phyloP scores from a whole-genome alignment of 2,329 filamentous ascomycete genomes.

The Penicillium janthinellum region DNA sequence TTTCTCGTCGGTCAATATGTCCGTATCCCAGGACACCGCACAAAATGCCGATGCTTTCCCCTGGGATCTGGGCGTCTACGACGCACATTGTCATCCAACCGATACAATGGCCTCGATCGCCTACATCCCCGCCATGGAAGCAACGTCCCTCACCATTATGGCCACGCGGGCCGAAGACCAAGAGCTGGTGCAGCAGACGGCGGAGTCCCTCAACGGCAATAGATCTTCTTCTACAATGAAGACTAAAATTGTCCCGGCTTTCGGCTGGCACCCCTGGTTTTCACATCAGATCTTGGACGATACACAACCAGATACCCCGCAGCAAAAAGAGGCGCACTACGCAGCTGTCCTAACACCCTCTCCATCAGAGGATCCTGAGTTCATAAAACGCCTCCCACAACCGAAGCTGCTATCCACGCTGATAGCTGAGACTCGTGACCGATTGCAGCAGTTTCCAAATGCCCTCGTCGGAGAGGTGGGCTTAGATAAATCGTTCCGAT shows the following conservation, averaged over 20 bases:
- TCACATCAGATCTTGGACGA: slow-evolving; percentile 62
- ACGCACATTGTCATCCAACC: slow-evolving; percentile 68
- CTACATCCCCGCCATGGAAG: slow-evolving; percentile 59
- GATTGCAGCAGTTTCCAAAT: slow-evolving; percentile 54
- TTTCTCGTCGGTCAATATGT: slow-evolving; percentile 10
- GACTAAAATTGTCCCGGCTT: slow-evolving; percentile 56
- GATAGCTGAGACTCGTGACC: slow-evolving; percentile 51
- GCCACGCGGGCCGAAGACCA: slow-evolving; percentile 64
- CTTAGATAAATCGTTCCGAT: slow-evolving; percentile 62
- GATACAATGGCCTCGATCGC: slow-evolving; percentile 62
- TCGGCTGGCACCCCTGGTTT: slow-evolving; percentile 72
- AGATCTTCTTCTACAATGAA: too few relatives aligned
- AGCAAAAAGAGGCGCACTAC: slow-evolving; percentile 54
- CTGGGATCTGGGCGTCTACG: slow-evolving; percentile 65
- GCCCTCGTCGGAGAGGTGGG: slow-evolving; percentile 66
- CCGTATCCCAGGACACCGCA: slow-evolving; percentile 7
- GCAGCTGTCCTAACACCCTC: slow-evolving; percentile 54
- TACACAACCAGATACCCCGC: slow-evolving; percentile 13
- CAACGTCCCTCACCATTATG: slow-evolving; percentile 63
- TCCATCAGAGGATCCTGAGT: slow-evolving; percentile 47
- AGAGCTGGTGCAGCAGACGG: slow-evolving; percentile 56
- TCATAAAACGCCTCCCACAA: slow-evolving; percentile 55
- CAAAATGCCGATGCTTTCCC: slow-evolving; percentile 48
- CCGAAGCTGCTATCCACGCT: slow-evolving; percentile 57
- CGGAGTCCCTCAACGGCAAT: slow-evolving; percentile 32